Conservation (phyloP, 306 rosid species). For the Prinsepia uniflora region DNA sequence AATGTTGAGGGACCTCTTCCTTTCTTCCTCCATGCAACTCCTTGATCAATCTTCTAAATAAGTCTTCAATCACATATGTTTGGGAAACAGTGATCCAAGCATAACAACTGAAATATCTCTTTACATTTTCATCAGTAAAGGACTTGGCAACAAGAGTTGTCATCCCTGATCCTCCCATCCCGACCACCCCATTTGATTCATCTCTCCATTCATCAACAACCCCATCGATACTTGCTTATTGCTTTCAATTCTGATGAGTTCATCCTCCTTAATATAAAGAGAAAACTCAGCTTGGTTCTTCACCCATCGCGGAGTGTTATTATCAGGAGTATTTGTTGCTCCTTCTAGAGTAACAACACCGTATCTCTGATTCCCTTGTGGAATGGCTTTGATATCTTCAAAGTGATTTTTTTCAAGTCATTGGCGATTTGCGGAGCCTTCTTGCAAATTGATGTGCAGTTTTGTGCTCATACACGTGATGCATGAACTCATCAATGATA, state of each 20-base stretch:
- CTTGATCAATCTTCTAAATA: slow-evolving; percentile 23
- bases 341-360: not conserved
- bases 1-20: not conserved
- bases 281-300: not conserved
- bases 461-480: not conserved
- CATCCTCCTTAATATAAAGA: not conserved
- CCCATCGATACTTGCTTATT: not conserved
- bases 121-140: not conserved
- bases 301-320: not conserved
- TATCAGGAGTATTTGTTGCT: not conserved
- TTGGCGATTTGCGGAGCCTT: not conserved
- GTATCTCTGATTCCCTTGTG: not conserved
- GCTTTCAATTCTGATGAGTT: not conserved
- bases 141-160: not conserved
- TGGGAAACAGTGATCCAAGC: slow-evolving; percentile 25
- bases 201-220: not conserved
- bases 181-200: not conserved
- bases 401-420: not conserved
- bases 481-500: slow-evolving; percentile 10
- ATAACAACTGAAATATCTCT: not conserved
- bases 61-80: slow-evolving; percentile 18
- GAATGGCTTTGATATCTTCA: not conserved
- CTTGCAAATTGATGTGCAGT: not conserved
- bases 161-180: not conserved
- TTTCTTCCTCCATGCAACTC: not conserved